Percentiles rank a stretch among this genome's conserved stretches.
Conservation (phyloP, 768 basidiomycete genomes). For the Lactarius sp. region DNA sequence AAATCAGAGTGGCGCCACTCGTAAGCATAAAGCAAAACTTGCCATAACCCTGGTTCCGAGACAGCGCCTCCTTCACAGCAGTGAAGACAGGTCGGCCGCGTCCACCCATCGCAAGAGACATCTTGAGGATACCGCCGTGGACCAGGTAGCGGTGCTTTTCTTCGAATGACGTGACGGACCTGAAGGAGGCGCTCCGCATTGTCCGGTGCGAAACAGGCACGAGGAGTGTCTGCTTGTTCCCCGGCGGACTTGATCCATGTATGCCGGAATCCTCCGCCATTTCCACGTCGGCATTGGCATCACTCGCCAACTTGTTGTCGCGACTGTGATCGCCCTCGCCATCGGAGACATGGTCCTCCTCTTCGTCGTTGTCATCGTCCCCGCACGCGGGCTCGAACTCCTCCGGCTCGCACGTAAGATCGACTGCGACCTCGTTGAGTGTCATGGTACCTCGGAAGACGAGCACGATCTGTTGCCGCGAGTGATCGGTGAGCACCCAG, state of each 20-base stretch:
- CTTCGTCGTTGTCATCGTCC: conserved; percentile 27
- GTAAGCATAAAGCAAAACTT: conserved; percentile 28
- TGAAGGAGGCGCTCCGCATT: conserved; percentile 22
- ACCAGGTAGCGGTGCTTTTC: conserved; percentile 48
- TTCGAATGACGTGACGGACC: conserved; percentile 23
- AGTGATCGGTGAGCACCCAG: conserved; percentile 83
- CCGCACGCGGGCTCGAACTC: conserved; percentile 43
- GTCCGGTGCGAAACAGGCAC: background rate
- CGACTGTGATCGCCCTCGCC: conserved; percentile 29
- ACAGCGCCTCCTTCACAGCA: conserved; percentile 65
- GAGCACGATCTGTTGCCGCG: conserved; percentile 66
- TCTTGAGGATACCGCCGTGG: conserved; percentile 75
- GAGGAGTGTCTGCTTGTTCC: background rate
- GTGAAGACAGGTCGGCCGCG: conserved; percentile 71
- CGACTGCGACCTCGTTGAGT: conserved; percentile 80
- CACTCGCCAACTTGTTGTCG: background rate
- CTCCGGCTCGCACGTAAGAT: conserved; percentile 75
- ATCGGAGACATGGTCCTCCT: background rate
- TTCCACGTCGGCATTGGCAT: background rate
- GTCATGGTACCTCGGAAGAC: conserved; percentile 71
- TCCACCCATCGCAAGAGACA: conserved; percentile 76
- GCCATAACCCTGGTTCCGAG: conserved; percentile 70
- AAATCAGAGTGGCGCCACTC: background rate
- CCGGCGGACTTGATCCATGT: conserved; percentile 1
- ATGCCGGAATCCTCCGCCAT: background rate